Evolutionary conservation across 164 flowering plant species (phyloP), one percentile per base, ranked within the genome.

Genomic region (Magnolia sinica): DNA sequence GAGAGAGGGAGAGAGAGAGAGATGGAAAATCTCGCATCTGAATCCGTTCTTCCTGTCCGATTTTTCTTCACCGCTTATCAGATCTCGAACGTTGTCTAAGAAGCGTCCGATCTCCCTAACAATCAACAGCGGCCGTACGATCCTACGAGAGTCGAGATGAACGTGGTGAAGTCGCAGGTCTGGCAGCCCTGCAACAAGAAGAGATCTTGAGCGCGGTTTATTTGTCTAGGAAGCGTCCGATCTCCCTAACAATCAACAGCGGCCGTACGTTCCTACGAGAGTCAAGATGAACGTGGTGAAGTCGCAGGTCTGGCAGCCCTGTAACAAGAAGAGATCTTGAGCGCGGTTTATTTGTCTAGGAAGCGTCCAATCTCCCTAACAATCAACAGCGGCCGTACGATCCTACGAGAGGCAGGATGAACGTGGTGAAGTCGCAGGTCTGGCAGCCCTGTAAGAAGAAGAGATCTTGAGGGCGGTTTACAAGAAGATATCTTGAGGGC

Each of bases 381-480:
- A 37, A 37, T 37, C 45, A 4, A 37, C 45, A 37, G 45, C 45
- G 45, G 45, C 45, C 45, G 7, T 37, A 3, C 45, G 45, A 37
- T 55, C 61, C 61, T 11, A 55, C 71, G 68, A 1, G 1, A 7
- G 71, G 71, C 29, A 74, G 76, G 78, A 81, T 84, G 86, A 84
- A 72, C 27, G 84, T 85, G 74, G 77, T 16, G 76, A 85, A 81
- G 81, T 83, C 85, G 59, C 85, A 80, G 79, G 85, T 85, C 24
- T 85, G 87, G 87, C 87, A 85, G n/a, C 87, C 87, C 4, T 85
- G 87, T 76, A 85, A 85, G 37, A 84, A 82, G 87, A 84, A 84
- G 79, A 74, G 87, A 73, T 74, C 71, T 73, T 82, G 71, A 77
- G 37, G 70, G 22, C 11, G 8, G 45, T 18, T 16, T 13, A 31